Evolutionary conservation across 202 grass and related monocot genomes (phyloP), one percentile per base, ranked within the genome.

Genomic region (Zoysia matrella): DNA sequence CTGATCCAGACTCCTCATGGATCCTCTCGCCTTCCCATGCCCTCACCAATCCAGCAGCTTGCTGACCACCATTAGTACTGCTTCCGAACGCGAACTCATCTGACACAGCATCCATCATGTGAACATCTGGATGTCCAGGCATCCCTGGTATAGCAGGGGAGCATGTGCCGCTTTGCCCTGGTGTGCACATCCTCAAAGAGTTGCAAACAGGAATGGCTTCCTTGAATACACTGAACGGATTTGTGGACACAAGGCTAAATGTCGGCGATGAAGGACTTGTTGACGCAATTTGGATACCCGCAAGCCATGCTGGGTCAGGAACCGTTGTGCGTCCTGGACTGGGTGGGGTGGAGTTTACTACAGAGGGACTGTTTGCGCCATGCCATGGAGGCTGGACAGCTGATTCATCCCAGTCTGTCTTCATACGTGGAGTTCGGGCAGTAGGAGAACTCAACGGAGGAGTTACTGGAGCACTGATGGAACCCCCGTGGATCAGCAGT

Each of bases 1-100:
- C 22, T 30, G 89, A 91, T 0, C 89, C 92, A 9, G 89, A 94
- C 22, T 94, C 89, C 73, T 94, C 92, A 1, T 94, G 92, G 67
- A 94, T 94, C 77, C 69, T 82, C 83, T 94, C 92, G 6, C 92
- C 92, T 72, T 94, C 92, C 92, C 92, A 94, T 6, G 92, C 89
- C 65, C 82, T 76, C 63, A 94, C 89, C 73, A 94, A 0, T 3
- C 82, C 86, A 7, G 80, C 18, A 11, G 76, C 68, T 49, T 72
- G 79, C 44, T 86, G 74, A 11, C 36, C 67, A 2, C 85, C 82
- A 0, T 88, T 86, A 2, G 53, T 74, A 69, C 84, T 82, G 84
- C 86, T 89, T 14, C 92, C 89, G 30, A 94, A 94, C 6, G 89
- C 92, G 66, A 94, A 94, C 69, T 94, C 92, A 5, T 94, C 86